Evolutionary conservation across 78 protist species (phyloP), one percentile per base, ranked within the genome.

Genomic region (Abeoforma whisleri): DNA sequence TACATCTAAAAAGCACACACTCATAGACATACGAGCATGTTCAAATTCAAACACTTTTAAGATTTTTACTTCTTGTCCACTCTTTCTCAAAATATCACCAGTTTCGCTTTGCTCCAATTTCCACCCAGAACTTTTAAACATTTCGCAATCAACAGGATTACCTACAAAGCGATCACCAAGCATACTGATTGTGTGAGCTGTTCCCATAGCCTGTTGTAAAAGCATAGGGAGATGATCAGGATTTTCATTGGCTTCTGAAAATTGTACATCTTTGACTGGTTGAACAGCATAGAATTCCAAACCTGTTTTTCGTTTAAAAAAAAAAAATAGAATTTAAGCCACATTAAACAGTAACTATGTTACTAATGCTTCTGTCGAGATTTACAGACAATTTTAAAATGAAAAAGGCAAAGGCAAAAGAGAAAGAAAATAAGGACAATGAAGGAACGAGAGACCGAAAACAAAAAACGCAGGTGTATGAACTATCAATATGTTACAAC

Each of bases 111-210:
- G 62, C 62, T 48, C 30, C 12, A 48, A 48, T 48, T 35, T 37
- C 82, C 94, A 87, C 1, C 57, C 16, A 0, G 91, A 85, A 30
- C 84, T 87, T 25, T 80, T 72, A 70, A 93, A 91, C 94, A 92
- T 90, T 80, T 88, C 90, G 40, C 91, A 75, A 19, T 95, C 97
- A 2, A 95, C 81, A 1, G 94, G 93, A 73, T 95, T 95, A 22
- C 97, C 97, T 0, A 90, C 35, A 5, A 90, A 74, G 1, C n/a
- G 32, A 1, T 68, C 93, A 40, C 57, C 76, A 16, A 72, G 12
- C 76, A 37, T 12, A 34, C 57, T 72, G 57, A 72, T 35, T 19
- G 76, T 37, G 12, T 72, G 76, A 12, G 76, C 76, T 16, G 37
- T 35, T 12, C 57, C 76, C 76, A 72, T 72, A 35, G 76, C 76